Percentiles rank a stretch among this genome's conserved stretches.
These are phyloP conservation scores for Yamadazyma jaroonii DNA, from an alignment of 1,139 yeast genomes.

Conservation along the genomic window DNA sequence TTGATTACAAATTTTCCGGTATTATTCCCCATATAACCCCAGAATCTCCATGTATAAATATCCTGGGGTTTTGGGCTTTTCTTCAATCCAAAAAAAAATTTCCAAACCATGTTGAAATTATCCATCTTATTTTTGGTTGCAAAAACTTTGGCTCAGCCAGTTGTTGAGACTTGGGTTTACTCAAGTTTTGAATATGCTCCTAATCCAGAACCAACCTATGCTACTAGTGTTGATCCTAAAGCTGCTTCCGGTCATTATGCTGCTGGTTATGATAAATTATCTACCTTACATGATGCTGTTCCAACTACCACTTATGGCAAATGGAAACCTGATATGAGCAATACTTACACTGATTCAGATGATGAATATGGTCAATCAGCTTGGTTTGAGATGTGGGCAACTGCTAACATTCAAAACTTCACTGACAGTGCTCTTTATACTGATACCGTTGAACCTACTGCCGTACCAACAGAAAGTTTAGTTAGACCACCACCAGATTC, in stretches of 20 bases:
- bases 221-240: constrained; percentile 8
- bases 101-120: background rate
- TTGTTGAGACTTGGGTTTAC: constrained; percentile 6
- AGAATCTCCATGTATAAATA: too few species aligned
- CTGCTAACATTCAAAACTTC: constrained; percentile 15
- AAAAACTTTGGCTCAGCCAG: constrained; percentile 6
- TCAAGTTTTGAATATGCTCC: constrained; percentile 7
- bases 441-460: constrained; percentile 20
- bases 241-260: constrained; percentile 12
- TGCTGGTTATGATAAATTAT: constrained; percentile 13
- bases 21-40: too few species aligned
- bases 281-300: constrained; percentile 11
- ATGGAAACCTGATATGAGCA: constrained; percentile 17
- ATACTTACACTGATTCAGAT: constrained; percentile 17
- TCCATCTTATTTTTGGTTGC: constrained; percentile 5
- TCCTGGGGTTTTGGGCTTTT: too few species aligned
- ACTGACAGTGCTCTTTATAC: constrained; percentile 16
- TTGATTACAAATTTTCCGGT: too few species aligned
- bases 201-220: constrained; percentile 13
- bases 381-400: constrained; percentile 20
- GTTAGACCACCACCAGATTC: constrained; percentile 20
- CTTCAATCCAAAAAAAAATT: background rate
- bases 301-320: constrained; percentile 18
- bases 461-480: constrained; percentile 19
- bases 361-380: constrained; percentile 23